Conservation (phyloP, 2,329 filamentous ascomycete species). For the Geosmithia putterillii region DNA sequence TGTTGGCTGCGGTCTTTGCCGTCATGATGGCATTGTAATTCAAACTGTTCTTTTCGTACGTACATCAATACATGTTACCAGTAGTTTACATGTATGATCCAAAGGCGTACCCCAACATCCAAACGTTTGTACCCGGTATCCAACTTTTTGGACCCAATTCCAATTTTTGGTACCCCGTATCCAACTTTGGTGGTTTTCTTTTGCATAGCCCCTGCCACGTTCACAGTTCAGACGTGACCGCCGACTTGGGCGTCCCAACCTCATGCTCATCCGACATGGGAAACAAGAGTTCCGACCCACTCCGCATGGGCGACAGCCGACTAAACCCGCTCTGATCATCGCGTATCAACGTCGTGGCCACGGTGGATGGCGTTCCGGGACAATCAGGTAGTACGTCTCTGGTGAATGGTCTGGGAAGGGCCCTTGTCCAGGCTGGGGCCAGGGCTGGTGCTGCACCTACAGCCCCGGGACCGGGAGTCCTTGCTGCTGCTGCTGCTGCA, state of each 20-base stretch:
- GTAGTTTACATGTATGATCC: too few relatives aligned
- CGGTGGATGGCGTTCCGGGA: not conserved
- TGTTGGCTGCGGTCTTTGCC: slow-evolving; percentile 3
- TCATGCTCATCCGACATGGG: not conserved
- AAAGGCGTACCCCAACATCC: too few relatives aligned
- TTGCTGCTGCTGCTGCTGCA: not conserved
- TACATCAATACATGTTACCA: not conserved
- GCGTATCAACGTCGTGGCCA: not conserved
- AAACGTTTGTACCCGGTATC: too few relatives aligned
- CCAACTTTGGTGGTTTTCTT: too few relatives aligned
- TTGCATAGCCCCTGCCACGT: not conserved
- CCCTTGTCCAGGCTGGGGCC: not conserved
- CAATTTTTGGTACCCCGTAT: too few relatives aligned
- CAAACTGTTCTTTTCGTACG: not conserved
- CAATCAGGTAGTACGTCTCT: not conserved
- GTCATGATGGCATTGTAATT: slow-evolving; percentile 2
- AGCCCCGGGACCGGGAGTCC: not conserved
- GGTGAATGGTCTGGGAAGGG: not conserved
- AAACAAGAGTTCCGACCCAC: not conserved
- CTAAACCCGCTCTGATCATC: not conserved
- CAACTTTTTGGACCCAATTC: too few relatives aligned
- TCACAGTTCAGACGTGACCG: not conserved
- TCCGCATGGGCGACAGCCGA: not conserved
- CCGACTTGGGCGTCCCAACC: not conserved
- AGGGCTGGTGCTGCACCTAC: too few relatives aligned